Evolutionary conservation across 495 filamentous ascomycete genomes (phyloP).

Genomic region (Xylaria curta): DNA sequence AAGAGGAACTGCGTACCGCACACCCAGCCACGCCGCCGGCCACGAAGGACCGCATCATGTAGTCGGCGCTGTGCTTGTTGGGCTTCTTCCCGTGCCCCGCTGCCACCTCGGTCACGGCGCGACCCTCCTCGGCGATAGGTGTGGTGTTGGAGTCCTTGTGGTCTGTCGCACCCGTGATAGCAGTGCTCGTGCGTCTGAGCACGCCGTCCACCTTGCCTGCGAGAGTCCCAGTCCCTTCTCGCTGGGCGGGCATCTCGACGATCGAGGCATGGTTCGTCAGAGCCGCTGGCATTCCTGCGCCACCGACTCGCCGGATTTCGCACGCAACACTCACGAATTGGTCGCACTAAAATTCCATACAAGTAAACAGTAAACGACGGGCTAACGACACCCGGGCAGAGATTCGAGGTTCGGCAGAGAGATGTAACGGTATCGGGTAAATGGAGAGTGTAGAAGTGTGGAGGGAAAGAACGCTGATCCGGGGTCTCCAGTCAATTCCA

Average conservation of each 20-base stretch:
- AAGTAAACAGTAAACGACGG: neutral
- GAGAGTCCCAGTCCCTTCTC: constrained; percentile 40
- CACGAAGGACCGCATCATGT: constrained; percentile 78
- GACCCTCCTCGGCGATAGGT: constrained; percentile 47
- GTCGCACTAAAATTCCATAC: constrained; percentile 16
- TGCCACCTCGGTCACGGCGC: constrained; percentile 37
- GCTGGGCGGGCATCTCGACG: constrained; percentile 49
- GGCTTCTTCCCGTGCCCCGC: constrained; percentile 40
- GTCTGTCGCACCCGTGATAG: constrained; percentile 28
- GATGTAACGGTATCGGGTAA: constrained; percentile 8
- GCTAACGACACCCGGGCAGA: neutral
- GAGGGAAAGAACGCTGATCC: constrained; percentile 15
- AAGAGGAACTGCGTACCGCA: constrained; percentile 64
- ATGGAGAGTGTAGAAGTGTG: constrained; percentile 18
- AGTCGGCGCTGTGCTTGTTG: constrained; percentile 78
- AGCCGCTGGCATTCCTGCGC: constrained; percentile 56
- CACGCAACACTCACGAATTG: neutral
- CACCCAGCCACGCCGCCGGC: constrained; percentile 90
- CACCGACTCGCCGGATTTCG: constrained; percentile 34
- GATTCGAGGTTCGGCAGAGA: neutral
- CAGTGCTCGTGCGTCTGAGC: constrained; percentile 33
- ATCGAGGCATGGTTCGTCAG: constrained; percentile 56
- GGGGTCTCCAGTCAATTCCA: constrained; percentile 8
- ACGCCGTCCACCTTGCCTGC: constrained; percentile 36
- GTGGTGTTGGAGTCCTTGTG: constrained; percentile 31